phyloP scores from a whole-genome alignment of 768 basidiomycete species.

The Pholiota conissans region DNA sequence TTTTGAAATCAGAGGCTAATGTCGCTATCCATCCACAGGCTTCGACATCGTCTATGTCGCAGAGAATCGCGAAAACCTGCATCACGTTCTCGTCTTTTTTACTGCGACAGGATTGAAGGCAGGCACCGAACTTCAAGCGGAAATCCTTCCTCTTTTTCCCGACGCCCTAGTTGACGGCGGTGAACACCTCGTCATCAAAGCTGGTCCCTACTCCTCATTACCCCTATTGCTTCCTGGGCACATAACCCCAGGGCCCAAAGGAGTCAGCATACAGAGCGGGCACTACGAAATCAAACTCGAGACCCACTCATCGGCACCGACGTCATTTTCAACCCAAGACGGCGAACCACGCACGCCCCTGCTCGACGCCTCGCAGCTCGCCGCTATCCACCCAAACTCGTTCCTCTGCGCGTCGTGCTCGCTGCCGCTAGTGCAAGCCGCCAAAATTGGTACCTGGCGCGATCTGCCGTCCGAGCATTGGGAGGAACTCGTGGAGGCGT shows the following conservation, averaged over 20 bases:
- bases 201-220: conserved; percentile 55
- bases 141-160: conserved; percentile 54
- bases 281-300: conserved; percentile 77
- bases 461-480: conserved; percentile 96
- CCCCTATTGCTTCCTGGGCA: conserved; percentile 58
- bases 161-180: conserved; percentile 33
- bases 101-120: conserved; percentile 50
- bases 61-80: conserved; percentile 87
- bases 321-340: conserved; percentile 15
- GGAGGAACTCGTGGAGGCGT: conserved; percentile 95
- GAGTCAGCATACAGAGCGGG: conserved; percentile 51
- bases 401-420: conserved; percentile 84
- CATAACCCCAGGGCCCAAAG: conserved; percentile 59
- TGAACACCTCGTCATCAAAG: conserved; percentile 63
- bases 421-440: conserved; percentile 65
- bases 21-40: conserved; percentile 18
- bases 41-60: conserved; percentile 54
- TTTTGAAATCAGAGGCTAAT: conserved; percentile 1
- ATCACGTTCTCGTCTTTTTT: conserved; percentile 76
- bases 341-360: conserved; percentile 42
- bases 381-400: conserved; percentile 50
- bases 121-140: conserved; percentile 60
- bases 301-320: conserved; percentile 26
- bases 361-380: conserved; percentile 71
- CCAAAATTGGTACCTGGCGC: conserved; percentile 55